Percentiles rank a stretch among this genome's conserved stretches.
Evolutionary conservation across 768 basidiomycete species (phyloP).

Genomic region (Trametes meyenii): DNA sequence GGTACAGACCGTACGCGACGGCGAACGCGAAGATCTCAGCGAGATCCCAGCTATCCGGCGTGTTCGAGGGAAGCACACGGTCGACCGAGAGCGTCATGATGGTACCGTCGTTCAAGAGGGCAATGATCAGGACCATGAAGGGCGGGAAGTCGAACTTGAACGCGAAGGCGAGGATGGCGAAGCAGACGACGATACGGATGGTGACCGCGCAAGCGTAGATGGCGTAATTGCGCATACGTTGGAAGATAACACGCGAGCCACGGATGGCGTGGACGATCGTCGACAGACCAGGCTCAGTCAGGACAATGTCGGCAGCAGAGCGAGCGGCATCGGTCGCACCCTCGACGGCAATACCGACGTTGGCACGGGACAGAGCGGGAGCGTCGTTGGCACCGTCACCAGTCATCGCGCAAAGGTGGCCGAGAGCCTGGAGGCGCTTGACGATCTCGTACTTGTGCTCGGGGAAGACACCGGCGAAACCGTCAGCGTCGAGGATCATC

Average conservation of each 20-base stretch:
- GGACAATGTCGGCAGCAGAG: slow-evolving; percentile 96
- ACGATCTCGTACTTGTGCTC: slow-evolving; percentile 99
- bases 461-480: slow-evolving; percentile 98
- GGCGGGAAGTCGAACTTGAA: slow-evolving; percentile 99
- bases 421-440: slow-evolving; percentile 95
- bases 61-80: slow-evolving; percentile 90
- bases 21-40: slow-evolving; percentile 96
- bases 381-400: slow-evolving; percentile 99
- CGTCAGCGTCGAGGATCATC: slow-evolving; percentile 99
- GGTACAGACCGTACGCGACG: slow-evolving; percentile 92
- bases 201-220: slow-evolving; percentile 96
- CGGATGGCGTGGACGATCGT: slow-evolving; percentile 99
- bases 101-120: slow-evolving; percentile 95
- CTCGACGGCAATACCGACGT: slow-evolving; percentile 99
- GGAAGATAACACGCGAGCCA: slow-evolving; percentile 98
- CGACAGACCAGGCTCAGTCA: slow-evolving; percentile 97
- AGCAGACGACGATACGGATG: slow-evolving; percentile 98
- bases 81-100: slow-evolving; percentile 99
- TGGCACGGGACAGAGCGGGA: slow-evolving; percentile 95
- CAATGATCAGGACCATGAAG: slow-evolving; percentile 99
- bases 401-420: slow-evolving; percentile 97
- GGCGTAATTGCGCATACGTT: slow-evolving; percentile 99
- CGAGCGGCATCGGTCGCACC: slow-evolving; percentile 99
- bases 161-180: slow-evolving; percentile 91
- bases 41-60: slow-evolving; percentile 95